A percentile compares a stretch with the other conserved stretches of the same genome.
These are phyloP conservation scores for Ophiosphaerella narmari DNA, from an alignment of 2,329 filamentous ascomycete species.

Conservation along the genomic window DNA sequence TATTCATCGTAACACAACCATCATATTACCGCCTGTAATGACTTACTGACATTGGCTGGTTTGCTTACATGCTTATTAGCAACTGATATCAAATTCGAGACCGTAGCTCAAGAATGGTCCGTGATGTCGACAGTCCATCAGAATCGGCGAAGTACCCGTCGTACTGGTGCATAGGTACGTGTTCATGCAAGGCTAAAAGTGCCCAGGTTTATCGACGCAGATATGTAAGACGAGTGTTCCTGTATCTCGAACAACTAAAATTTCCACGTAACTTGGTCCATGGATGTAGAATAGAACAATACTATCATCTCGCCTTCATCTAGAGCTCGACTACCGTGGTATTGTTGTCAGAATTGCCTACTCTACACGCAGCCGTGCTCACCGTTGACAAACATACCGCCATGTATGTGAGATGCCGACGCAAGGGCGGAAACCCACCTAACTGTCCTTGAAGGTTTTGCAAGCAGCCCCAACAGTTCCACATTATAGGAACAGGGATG, in stretches of 20 bases:
- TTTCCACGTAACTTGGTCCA: no score
- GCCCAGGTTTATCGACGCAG: not conserved
- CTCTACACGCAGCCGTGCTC: not conserved
- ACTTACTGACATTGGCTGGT: no score
- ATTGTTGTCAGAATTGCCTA: conserved; percentile 1
- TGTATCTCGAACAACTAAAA: no score
- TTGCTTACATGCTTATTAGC: no score
- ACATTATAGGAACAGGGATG: not conserved
- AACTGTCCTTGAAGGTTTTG: not conserved
- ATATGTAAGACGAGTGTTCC: not conserved
- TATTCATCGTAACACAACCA: not conserved
- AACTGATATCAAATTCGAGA: no score
- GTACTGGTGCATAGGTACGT: no score
- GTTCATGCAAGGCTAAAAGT: not conserved
- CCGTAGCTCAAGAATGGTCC: no score
- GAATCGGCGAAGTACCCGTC: no score
- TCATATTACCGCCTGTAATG: no score
- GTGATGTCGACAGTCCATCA: no score
- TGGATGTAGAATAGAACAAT: no score
- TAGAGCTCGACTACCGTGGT: not conserved
- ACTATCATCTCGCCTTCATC: not conserved
- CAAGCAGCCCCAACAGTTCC: not conserved
- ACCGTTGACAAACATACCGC: not conserved
- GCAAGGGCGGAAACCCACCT: not conserved
- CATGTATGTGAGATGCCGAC: not conserved